Base-by-base conservation (phyloP, 768 basidiomycete species). In the Hygrophoropsis aurantiaca region DNA sequence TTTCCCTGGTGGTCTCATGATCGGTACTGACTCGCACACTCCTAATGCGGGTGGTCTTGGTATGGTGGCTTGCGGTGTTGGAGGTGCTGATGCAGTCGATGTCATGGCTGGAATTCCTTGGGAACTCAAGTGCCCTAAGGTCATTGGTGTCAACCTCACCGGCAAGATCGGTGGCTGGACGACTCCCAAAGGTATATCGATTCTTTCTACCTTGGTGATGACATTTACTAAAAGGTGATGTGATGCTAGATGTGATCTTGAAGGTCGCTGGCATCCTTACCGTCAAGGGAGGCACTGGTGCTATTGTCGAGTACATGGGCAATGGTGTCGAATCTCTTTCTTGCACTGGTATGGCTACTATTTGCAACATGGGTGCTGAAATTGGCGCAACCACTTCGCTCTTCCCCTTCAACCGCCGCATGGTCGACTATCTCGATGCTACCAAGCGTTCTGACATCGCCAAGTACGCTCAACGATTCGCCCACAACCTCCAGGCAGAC, bases 321-420 rank as follows among this genome's bases (percentile, higher is more conserved):
- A 70, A 93, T 61, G 95, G 95, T 78, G 88, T 98, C 52, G 88
- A 95, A 64, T 92, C 92, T 26, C 81, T 99, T 51, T 97, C 94
- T 40, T 92, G 89, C 81, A 99, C 95, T 40, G 95, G 95, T 70
- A 97, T 98, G 94, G 95, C 92, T 43, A 98, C 95, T 18, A 95
- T 99, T 61, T 97, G 95, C 71, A 99, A 97, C 83, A 99, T 98
- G 95, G 95, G 95, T 78, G 95, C 95, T 58, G 95, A 99, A 72
- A 97, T 98, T 61, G 95, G 95, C 66, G 97, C 97, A 30, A 99
- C 97, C 9, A 98, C 97, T 18, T 97, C 95, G 15, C 72, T 98
- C 58, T 99, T 99, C 91, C 97, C 97, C 59, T 98, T 89, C 85
- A 99, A 98, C 77, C 67, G 74, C 55, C 91, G 94, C 62, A 98